Percentiles rank a stretch among this genome's conserved stretches.
Evolutionary conservation across 768 basidiomycete genomes (phyloP).

Genomic region (Podaxis mareebaensis): DNA sequence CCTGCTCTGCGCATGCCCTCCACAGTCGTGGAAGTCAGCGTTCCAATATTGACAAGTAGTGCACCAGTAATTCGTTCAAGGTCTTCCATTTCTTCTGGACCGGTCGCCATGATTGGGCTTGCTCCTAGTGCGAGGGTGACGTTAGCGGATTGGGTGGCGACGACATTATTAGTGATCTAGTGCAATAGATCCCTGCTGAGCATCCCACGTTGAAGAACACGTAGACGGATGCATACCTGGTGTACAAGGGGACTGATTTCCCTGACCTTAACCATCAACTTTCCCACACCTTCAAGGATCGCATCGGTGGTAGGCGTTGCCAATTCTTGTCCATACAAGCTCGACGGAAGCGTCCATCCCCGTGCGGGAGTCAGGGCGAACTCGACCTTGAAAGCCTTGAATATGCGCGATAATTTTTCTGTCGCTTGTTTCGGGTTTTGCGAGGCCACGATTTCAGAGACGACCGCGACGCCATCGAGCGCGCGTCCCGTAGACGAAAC

Average conservation of each 20-base stretch:
- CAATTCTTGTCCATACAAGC: not conserved
- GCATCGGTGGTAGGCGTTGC: conserved; percentile 27
- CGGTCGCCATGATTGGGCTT: conserved; percentile 93
- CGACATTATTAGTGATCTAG: conserved; percentile 89
- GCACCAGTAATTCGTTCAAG: conserved; percentile 65
- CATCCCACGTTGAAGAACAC: not conserved
- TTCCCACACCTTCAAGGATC: conserved; percentile 44
- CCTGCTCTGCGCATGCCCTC: conserved; percentile 81
- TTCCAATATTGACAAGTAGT: conserved; percentile 87
- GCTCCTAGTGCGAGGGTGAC: conserved; percentile 84
- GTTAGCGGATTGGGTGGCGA: conserved; percentile 88
- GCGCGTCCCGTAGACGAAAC: conserved; percentile 55
- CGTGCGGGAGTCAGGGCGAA: not conserved
- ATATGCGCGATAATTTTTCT: conserved; percentile 38
- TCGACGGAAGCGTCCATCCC: not conserved
- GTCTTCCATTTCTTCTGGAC: conserved; percentile 80
- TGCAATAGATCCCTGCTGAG: conserved; percentile 1
- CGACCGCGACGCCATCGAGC: conserved; percentile 84
- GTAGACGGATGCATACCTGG: conserved; percentile 47
- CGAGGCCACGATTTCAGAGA: conserved; percentile 83
- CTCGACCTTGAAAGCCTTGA: conserved; percentile 43
- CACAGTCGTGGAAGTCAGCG: conserved; percentile 55
- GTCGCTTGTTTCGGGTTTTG: conserved; percentile 54
- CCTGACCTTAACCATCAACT: conserved; percentile 54
- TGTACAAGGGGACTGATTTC: conserved; percentile 72